Evolutionary conservation across 2,329 filamentous ascomycete species (phyloP).

Genomic region (Aspergillus sojae): DNA sequence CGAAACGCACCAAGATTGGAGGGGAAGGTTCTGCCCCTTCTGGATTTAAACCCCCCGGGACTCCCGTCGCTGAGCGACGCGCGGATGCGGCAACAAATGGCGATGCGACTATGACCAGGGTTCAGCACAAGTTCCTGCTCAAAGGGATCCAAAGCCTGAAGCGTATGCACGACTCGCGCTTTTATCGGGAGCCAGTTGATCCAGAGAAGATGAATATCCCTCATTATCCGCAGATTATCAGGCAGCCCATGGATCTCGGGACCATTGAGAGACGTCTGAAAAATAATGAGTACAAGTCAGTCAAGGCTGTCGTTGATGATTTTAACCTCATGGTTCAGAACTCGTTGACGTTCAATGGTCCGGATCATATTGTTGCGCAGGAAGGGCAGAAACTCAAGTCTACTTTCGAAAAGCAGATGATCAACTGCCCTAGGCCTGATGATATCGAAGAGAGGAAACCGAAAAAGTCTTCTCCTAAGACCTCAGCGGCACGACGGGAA

Average conservation of each 20-base stretch:
- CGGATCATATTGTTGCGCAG: slow-evolving; percentile 70
- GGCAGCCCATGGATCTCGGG: slow-evolving; percentile 79
- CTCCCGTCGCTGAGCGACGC: slow-evolving; percentile 38
- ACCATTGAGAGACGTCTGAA: slow-evolving; percentile 82
- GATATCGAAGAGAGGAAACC: slow-evolving; percentile 65
- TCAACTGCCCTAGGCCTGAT: slow-evolving; percentile 59
- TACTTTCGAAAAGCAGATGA: slow-evolving; percentile 64
- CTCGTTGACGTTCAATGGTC: slow-evolving; percentile 78
- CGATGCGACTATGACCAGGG: slow-evolving; percentile 39
- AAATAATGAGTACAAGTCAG: slow-evolving; percentile 66
- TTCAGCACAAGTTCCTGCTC: slow-evolving; percentile 46
- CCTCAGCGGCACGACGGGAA: slow-evolving; percentile 52
- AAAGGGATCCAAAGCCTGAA: slow-evolving; percentile 60
- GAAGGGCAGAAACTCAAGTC: slow-evolving; percentile 64
- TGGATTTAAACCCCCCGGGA: slow-evolving; percentile 49
- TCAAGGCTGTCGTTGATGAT: slow-evolving; percentile 75
- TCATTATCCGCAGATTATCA: slow-evolving; percentile 71
- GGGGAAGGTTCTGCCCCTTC: slow-evolving; percentile 48
- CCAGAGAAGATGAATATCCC: slow-evolving; percentile 75
- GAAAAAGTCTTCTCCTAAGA: slow-evolving; percentile 47
- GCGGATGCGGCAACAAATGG: slow-evolving; percentile 17
- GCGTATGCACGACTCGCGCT: slow-evolving; percentile 77
- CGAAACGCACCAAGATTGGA: slow-evolving; percentile 81
- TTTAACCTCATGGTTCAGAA: slow-evolving; percentile 80
- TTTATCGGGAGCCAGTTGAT: slow-evolving; percentile 79